Base-by-base conservation (phyloP, 192 early-diverging fungal species). In the Dissophora ornata region DNA sequence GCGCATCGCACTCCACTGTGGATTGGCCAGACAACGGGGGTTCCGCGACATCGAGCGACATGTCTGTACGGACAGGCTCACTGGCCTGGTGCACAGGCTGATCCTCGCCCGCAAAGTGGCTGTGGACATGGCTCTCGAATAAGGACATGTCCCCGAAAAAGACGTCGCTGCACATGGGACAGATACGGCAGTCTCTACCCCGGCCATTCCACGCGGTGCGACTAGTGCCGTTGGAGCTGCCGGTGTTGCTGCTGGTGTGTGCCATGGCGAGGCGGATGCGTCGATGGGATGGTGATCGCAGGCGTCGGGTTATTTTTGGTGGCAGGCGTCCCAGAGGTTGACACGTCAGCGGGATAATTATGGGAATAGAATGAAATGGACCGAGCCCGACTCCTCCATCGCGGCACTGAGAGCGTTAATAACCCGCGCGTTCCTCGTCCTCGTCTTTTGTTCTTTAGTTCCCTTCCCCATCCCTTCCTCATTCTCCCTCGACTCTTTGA, bases 101-200 rank as follows among this genome's bases (percentile, higher is more conserved):
- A n/a, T 55, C 44, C 3, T 67, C 62, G 25, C 42, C 59, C 6
- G 19, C 51, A 62, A 77, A 67, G 47, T 77, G 73, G 3, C n/a
- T 36, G 8, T 67, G 34, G 65, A 77, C 73, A 36, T 77, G 73
- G 22, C 12, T 55, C 47, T 77, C 73, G 29, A 77, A 77, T 44
- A 52, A 48, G 25, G 44, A 34, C 7, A 42, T n/a, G 38, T 67
- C 47, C 9, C 73, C 73, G 33, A 45, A 34, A 46, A 67, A 62
- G 24, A 44, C 36, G 15, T 77, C 58, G 12, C 52, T 29, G 40
- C 73, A 77, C 48, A 77, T 41, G 19, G 73, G 73, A 25, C 73
- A 77, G 12, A 52, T 56, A 22, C 56, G 52, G 21, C 41, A 16
- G 0, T 60, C 57, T 0, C 44, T 33, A 25, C 30, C 19, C 4